Conservation (phyloP, 148 eudicot genomes). For the Mesembryanthemum crystallinum region DNA sequence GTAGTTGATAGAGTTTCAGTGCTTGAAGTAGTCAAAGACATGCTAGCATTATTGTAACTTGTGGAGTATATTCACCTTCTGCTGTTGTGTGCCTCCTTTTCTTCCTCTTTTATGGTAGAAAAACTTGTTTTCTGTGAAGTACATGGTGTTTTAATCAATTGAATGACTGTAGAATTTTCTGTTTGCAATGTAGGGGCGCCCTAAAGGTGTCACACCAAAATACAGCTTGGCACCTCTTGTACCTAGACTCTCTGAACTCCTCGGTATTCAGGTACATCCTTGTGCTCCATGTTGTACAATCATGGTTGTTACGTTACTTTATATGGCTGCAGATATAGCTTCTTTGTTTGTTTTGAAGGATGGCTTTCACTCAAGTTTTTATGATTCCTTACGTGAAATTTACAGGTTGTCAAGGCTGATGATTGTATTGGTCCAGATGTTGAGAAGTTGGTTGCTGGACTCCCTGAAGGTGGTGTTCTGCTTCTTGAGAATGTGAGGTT, state of each 20-base stretch:
- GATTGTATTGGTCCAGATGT: constrained; percentile 92
- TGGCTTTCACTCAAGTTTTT: neutral
- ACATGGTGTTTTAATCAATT: neutral
- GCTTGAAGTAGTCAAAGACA: neutral
- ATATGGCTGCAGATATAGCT: neutral
- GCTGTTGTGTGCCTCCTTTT: neutral
- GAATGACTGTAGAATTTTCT: neutral
- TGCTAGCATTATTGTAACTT: neutral
- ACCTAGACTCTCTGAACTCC: constrained; percentile 80
- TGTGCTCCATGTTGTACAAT: constrained; percentile 13
- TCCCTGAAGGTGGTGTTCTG: constrained; percentile 87
- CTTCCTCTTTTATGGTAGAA: neutral
- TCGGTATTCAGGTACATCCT: constrained; percentile 66
- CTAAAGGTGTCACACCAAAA: constrained; percentile 92
- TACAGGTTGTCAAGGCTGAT: constrained; percentile 85
- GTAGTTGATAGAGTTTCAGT: neutral
- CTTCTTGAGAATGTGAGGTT: constrained; percentile 90
- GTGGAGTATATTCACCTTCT: neutral
- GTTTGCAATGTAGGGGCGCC: constrained; percentile 56
- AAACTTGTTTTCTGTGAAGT: neutral
- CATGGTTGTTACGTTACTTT: neutral
- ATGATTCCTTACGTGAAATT: neutral
- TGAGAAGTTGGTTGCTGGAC: constrained; percentile 72
- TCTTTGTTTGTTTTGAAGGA: neutral
- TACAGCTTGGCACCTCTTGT: constrained; percentile 94